Base-by-base conservation (phyloP, 2,329 filamentous ascomycete genomes). In the Curvularia sp. region DNA sequence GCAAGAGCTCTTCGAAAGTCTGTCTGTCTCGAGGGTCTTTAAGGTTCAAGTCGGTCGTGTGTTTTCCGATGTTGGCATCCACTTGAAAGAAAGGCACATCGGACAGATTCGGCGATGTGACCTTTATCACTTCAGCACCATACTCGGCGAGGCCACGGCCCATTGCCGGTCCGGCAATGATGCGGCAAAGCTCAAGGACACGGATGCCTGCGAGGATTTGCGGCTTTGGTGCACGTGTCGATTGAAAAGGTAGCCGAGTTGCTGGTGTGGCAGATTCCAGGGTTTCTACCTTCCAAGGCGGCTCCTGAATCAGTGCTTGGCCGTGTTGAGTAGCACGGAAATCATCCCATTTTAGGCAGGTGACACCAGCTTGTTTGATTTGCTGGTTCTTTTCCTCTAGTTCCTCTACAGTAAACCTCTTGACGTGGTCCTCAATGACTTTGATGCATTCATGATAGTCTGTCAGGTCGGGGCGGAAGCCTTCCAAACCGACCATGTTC, bases 141-240 rank as follows among this genome's bases (percentile, higher is more conserved):
- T 92, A 89, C 61, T 91, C 89, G n/a, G 87, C 89, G 0, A 93
- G 82, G 1, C 87, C 87, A 28, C 89, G 85, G 3, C 86, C 86
- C 64, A 92, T 87, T 4, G 87, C 86, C n/a, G 89, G 89, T 0
- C 89, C 89, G 3, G 90, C 90, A 62, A 93, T 91, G 68, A 92
- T 87, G 39, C 89, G 86, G 70, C 89, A 90, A 28, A 93, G 78
- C 70, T 93, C 90, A 5, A 93, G 82, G 5, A 93, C 89, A 63
- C 88, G 89, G 72, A 92, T 82, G 0, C 89, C 89, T 6, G 69
- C 81, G 58, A 79, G 86, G 66, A 66, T 74, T 43, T 77, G 68
- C 45, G 75, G 69, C 54, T 74, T 77, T 15, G 67, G 74, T 57
- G 70, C 53, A 13, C 10, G 70, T 57, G 50, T 86, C 67, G 6